Evolutionary conservation across 495 filamentous ascomycete genomes (phyloP), one percentile per base, ranked within the genome.

Genomic region (Penicillium bovifimosum): DNA sequence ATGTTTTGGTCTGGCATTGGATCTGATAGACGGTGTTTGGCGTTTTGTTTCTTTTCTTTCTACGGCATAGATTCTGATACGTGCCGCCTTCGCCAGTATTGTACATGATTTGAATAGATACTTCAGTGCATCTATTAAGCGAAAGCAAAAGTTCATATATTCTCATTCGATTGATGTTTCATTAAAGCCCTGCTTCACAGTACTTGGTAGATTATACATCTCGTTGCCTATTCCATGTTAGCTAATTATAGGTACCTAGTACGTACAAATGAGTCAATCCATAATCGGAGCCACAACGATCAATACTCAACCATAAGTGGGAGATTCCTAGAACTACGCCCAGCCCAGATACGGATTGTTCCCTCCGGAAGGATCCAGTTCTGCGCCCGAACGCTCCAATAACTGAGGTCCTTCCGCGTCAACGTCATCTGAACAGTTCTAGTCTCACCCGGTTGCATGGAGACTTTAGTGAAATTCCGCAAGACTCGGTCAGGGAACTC

Each of bases 341-440:
- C 86, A n/a, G 85, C 75, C 48, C 66, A 67, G 32, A 89, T 68
- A 33, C 57, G 68, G 63, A 86, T 81, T 54, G 72, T 64, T n/a
- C 80, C 81, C 7, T 78, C 69, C 5, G 83, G 74, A 71, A 97
- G 78, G 9, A 86, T 79, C 92, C 92, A 97, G 64, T 96, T 96
- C 76, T 91, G 87, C 58, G 64, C 62, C 31, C 72, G 68, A 6
- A 84, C 78, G 58, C 87, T 85, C 93, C 93, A 97, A 58, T 91
- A 96, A 64, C 84, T 87, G 49, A 89, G 55, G 65, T 96, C 92
- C 56, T 86, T 80, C 52, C 92, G 79, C 17, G 82, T 92, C 17
- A 97, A 56, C 2, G 78, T 74, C 63, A 97, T 83, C n/a, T 73
- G 71, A 13, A 96, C 83, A 9, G 61, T 75, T 51, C 56, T 69